A percentile compares a stretch with the other conserved stretches of the same genome.
These are phyloP conservation scores for Saturnispora halmiae DNA, from an alignment of 805 yeast species.

Conservation along the genomic window DNA sequence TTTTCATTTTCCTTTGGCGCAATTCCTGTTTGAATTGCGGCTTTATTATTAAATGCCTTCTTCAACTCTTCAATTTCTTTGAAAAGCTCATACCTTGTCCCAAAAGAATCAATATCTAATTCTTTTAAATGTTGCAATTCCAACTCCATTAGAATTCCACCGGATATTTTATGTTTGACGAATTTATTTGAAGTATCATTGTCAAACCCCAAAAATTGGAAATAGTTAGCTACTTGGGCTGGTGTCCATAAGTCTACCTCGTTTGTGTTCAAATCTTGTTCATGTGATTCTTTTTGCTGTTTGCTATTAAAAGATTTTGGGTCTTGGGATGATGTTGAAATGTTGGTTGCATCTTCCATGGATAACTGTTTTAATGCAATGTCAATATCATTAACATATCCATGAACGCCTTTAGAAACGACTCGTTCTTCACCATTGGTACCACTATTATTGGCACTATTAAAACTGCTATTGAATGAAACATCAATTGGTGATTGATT, in stretches of 20 bases:
- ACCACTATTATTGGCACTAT: no score
- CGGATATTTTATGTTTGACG: constrained; percentile 81
- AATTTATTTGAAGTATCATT: constrained; percentile 67
- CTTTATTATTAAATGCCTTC: constrained; percentile 8
- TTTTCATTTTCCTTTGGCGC: no score
- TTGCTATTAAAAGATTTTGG: no score
- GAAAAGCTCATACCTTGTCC: constrained; percentile 86
- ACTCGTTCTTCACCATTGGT: no score
- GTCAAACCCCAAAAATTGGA: constrained; percentile 66
- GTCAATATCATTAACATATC: constrained; percentile 64
- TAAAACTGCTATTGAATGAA: constrained; percentile 9
- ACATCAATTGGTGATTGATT: constrained; percentile 21
- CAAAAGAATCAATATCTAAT: constrained; percentile 84
- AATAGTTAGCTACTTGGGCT: constrained; percentile 72
- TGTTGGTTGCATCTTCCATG: no score
- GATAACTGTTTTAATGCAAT: constrained; percentile 59
- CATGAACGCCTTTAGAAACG: constrained; percentile 16
- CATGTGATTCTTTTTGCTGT: no score
- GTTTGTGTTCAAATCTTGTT: constrained; percentile 33
- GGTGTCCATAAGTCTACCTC: constrained; percentile 70
- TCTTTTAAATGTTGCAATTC: constrained; percentile 85
- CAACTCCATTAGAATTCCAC: constrained; percentile 73
- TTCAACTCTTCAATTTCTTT: constrained; percentile 75
- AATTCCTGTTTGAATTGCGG: not conserved
- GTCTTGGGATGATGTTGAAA: no score